phyloP scores from a whole-genome alignment of 1,284 basidiomycete genomes.

The Rhodotorula sp. region DNA sequence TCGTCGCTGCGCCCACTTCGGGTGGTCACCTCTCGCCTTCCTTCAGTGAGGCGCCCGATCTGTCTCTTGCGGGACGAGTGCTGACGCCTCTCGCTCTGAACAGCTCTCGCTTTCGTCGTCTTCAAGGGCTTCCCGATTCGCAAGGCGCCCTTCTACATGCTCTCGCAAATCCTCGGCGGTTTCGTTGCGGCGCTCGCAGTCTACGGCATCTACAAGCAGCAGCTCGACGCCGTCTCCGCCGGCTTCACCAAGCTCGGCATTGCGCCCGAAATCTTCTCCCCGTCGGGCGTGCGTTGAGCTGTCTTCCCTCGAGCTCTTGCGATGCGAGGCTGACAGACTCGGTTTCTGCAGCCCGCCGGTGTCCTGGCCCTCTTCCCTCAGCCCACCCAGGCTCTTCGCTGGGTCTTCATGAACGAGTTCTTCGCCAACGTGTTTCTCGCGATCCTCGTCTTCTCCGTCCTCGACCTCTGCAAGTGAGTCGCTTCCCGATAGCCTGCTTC shows the following conservation, averaged over 20 bases:
- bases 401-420: slow-evolving; percentile 29
- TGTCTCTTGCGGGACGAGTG: neutral
- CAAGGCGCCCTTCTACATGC: slow-evolving; percentile 70
- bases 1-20: slow-evolving; percentile 34
- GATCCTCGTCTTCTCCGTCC: slow-evolving; percentile 41
- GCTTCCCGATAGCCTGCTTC: neutral
- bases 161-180: slow-evolving; percentile 69
- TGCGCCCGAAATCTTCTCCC: slow-evolving; percentile 23
- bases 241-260: slow-evolving; percentile 12
- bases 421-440: slow-evolving; percentile 36
- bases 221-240: slow-evolving; percentile 56
- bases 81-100: neutral
- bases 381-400: slow-evolving; percentile 4
- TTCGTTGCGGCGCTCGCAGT: slow-evolving; percentile 65
- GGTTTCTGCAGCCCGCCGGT: slow-evolving; percentile 22
- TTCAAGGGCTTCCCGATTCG: slow-evolving; percentile 65
- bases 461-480: slow-evolving; percentile 37
- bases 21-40: slow-evolving; percentile 42
- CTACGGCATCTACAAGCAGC: slow-evolving; percentile 73
- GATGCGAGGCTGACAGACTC: neutral
- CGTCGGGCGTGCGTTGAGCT: slow-evolving; percentile 25
- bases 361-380: slow-evolving; percentile 27
- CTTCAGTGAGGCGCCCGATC: slow-evolving; percentile 22
- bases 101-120: slow-evolving; percentile 35
- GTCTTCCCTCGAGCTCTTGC: neutral